Evolutionary conservation across 2,329 filamentous ascomycete genomes (phyloP), one percentile per base, ranked within the genome.

Genomic region (Ophiostoma ips): DNA sequence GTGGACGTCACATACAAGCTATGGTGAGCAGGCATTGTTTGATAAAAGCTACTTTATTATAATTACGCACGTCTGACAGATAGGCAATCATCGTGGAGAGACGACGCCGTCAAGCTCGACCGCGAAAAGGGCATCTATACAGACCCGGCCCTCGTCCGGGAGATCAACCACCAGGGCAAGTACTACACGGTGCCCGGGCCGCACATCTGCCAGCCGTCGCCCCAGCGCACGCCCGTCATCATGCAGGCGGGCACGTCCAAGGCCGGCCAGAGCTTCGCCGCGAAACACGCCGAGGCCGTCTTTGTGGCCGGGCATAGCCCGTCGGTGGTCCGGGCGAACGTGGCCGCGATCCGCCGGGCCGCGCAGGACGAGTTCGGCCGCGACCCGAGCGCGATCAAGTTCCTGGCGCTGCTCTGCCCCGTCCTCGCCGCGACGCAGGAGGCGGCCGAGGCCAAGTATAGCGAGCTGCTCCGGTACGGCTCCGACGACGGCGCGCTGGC

Each of bases 401-500:
- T 60, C 16, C 50, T 60, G 19, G 54, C 55, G 10, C 33, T 46
- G 7, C 46, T 59, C 12, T 55, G 48, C 5, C 50, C 48, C 3
- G 53, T 60, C 2, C 19, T 60, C 3, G 57, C 50, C 19, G 41
- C 33, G 7, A 58, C 55, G 0, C 35, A 49, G 1, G 58, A 53
- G 16, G 55, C 56, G 40, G 58, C 58, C 3, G 36, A 54, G n/a
- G 54, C 41, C n/a, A 59, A 60, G 34, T 55, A 57, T 31, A 31
- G 52, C 28, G 48, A 49, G 18, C 40, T 31, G 67, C 72, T 49
- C 52, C 71, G 50, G 19, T 55, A 58, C 36, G 57, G 53, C 16
- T 41, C 50, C 16, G 37, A 40, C 12, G 53, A 55, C 2, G 59
- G 55, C 35, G 59, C 51, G 0, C 53, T 60, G 2, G 57, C 57